Evolutionary conservation across 768 basidiomycete genomes (phyloP), one percentile per base, ranked within the genome.

Genomic region (Cantharellus anzutake): DNA sequence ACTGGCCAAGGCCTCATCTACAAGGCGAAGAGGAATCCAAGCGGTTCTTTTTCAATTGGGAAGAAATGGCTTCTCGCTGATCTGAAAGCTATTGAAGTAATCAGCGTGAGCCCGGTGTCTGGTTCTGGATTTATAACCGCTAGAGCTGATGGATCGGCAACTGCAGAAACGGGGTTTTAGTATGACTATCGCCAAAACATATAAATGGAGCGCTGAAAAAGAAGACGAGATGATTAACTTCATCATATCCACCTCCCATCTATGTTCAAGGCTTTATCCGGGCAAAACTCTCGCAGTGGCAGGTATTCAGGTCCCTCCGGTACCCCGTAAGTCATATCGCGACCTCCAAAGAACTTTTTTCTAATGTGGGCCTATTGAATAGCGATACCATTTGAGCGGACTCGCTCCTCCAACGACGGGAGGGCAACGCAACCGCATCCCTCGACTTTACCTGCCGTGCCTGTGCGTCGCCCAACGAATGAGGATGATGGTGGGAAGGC

Each of bases 11-110:
- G 83, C 1, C 80, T 82, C 69, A 79, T 99, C 20, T 93, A 99
- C 78, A 99, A 99, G 72, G 91, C 93, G 1, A 98, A 98, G 72
- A 73, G 89, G 64, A 98, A 99, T 68, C 82, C 84, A 50, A 98
- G 97, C 67, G 84, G 87, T 41, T 79, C 89, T 0, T 98, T 94
- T 71, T 96, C 91, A 4, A 89, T 98, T 55, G 96, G 96, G 3
- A 99, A 99, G 74, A 90, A 94, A 1, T 99, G 96, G 96, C 78
- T 74, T 61, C 71, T 98, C 56, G 69, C 80, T 48, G 93, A 97
- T 70, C 75, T 98, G 65, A 79, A 86, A 63, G 80, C 73, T 42
- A 68, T 99, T 51, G 83, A 93, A 64, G 83, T 94, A 53, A 61
- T 78, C 41, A 78, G 76, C 67, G 92, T 94, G 56, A 61, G 71